Evolutionary conservation across 1,284 basidiomycete species (phyloP).

Genomic region (Sutorius eximius): DNA sequence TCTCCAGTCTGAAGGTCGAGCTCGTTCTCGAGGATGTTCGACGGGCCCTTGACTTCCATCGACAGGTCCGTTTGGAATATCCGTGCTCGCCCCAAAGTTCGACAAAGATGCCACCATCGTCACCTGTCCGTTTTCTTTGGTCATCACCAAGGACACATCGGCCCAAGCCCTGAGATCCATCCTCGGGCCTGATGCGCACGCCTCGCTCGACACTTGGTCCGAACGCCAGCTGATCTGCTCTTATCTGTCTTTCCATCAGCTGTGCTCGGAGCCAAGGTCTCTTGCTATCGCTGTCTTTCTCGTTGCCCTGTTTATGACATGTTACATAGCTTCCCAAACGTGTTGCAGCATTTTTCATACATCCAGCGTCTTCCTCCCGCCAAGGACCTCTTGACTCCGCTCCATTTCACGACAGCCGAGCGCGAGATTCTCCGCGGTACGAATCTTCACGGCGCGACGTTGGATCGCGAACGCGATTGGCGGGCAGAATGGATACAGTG

Average conservation of each 20-base stretch:
- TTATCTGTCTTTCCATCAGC: conserved; percentile 73
- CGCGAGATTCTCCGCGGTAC: conserved; percentile 68
- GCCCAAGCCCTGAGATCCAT: conserved; percentile 44
- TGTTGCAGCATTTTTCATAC: conserved; percentile 61
- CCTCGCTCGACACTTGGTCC: conserved; percentile 47
- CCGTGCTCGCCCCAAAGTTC: conserved; percentile 55
- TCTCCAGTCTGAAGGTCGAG: conserved; percentile 9
- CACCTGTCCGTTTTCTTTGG: conserved; percentile 73
- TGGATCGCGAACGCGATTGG: conserved; percentile 63
- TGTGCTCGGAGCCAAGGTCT: conserved; percentile 40
- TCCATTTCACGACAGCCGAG: conserved; percentile 71
- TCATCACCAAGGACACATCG: conserved; percentile 62
- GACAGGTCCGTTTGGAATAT: conserved; percentile 54
- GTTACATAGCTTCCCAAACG: conserved; percentile 16
- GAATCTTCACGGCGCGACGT: conserved; percentile 73
- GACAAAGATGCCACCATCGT: conserved; percentile 57
- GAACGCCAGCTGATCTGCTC: conserved; percentile 71
- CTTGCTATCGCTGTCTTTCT: conserved; percentile 8
- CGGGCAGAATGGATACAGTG: conserved; percentile 58
- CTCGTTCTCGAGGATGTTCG: not conserved
- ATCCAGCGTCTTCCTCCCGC: conserved; percentile 62
- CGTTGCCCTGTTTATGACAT: conserved; percentile 31
- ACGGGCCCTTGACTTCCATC: conserved; percentile 1
- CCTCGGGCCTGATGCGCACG: conserved; percentile 29
- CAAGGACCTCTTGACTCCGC: conserved; percentile 63